phyloP scores from a whole-genome alignment of 805 yeast species.

The Monosporozyma yasuniensis region DNA sequence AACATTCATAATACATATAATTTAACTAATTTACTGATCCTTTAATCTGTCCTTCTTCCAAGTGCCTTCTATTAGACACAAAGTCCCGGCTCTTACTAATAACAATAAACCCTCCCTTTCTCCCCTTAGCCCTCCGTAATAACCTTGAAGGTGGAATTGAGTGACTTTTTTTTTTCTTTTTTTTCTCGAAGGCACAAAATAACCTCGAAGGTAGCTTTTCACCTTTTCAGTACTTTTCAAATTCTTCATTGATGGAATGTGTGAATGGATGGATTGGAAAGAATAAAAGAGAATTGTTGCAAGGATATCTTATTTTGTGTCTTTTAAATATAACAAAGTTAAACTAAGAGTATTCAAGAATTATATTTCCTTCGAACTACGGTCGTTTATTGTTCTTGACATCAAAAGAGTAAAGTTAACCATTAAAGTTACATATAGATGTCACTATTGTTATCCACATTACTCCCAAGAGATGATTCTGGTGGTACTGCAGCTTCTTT shows the following conservation, averaged over 20 bases:
- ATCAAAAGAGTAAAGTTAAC: background rate
- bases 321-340: background rate
- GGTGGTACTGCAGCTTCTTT: slow-evolving; percentile 1
- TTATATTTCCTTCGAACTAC: background rate
- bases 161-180: background rate
- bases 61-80: too few relatives aligned
- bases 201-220: background rate
- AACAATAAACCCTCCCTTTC: background rate
- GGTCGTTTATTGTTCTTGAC: slow-evolving; percentile 33
- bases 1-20: background rate
- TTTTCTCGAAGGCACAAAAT: background rate
- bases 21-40: too few relatives aligned
- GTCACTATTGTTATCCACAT: background rate
- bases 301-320: too few relatives aligned
- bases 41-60: too few relatives aligned
- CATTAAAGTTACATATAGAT: background rate
- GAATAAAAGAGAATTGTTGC: too few relatives aligned
- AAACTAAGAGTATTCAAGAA: too few relatives aligned
- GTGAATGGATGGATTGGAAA: background rate
- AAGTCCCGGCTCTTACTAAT: too few relatives aligned
- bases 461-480: slow-evolving; percentile 5
- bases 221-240: background rate
- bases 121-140: background rate
- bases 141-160: slow-evolving; percentile 3
- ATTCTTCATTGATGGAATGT: background rate